A percentile compares a stretch with the other conserved stretches of the same genome.
Conservation (phyloP, 1,284 basidiomycete genomes). For the Blastosporella zonata region DNA sequence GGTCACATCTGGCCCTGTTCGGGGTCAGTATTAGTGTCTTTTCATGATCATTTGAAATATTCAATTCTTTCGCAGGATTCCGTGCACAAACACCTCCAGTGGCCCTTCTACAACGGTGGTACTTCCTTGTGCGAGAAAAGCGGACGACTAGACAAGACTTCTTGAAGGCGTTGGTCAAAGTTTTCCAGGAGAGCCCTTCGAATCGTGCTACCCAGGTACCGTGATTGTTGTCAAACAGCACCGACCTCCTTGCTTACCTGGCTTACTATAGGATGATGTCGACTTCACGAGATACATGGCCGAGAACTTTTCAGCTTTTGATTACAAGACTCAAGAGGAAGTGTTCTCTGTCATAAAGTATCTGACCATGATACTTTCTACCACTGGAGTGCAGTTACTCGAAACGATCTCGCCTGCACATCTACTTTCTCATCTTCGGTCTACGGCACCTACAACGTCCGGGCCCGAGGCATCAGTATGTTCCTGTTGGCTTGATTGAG, state of each 20-base stretch:
- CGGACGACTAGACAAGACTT: slow-evolving; percentile 83
- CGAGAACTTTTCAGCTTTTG: slow-evolving; percentile 89
- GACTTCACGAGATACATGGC: slow-evolving; percentile 88
- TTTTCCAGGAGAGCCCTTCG: slow-evolving; percentile 65
- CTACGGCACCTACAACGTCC: slow-evolving; percentile 21
- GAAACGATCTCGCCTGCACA: slow-evolving; percentile 66
- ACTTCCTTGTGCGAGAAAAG: slow-evolving; percentile 87
- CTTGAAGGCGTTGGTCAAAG: slow-evolving; percentile 77
- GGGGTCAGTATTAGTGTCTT: slow-evolving; percentile 36
- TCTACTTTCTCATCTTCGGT: slow-evolving; percentile 58
- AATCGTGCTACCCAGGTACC: slow-evolving; percentile 46
- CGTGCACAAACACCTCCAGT: slow-evolving; percentile 56
- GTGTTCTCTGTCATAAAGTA: slow-evolving; percentile 81
- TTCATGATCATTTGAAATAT: background rate
- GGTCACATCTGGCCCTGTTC: slow-evolving; percentile 42
- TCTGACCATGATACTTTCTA: slow-evolving; percentile 80
- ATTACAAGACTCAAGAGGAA: slow-evolving; percentile 95
- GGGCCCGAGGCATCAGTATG: slow-evolving; percentile 12
- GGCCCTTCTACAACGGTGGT: slow-evolving; percentile 88
- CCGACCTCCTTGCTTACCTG: background rate
- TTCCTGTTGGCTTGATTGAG: background rate
- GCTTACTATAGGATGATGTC: slow-evolving; percentile 60
- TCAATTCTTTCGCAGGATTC: slow-evolving; percentile 45
- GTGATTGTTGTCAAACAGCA: slow-evolving; percentile 1
- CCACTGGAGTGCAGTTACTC: slow-evolving; percentile 79